These are phyloP conservation scores for Naganishia albida DNA, from an alignment of 1,284 basidiomycete genomes.

Conservation along the genomic window DNA sequence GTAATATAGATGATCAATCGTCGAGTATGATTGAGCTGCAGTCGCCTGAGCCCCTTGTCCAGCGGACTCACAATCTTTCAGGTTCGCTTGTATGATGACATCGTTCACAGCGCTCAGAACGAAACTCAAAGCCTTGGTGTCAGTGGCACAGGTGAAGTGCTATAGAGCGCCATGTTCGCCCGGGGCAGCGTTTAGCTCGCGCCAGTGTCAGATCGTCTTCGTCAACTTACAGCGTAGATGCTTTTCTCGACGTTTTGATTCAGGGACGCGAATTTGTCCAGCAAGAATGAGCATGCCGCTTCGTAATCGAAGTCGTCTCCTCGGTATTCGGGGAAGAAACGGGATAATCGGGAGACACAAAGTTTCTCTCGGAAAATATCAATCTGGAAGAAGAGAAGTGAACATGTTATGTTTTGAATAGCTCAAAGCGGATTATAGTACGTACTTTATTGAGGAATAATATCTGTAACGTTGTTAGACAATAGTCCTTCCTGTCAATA, in stretches of 20 bases:
- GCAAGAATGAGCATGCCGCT: slow-evolving; percentile 77
- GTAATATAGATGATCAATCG: neutral
- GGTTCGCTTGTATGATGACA: slow-evolving; percentile 54
- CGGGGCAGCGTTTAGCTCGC: neutral
- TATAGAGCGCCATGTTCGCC: slow-evolving; percentile 27
- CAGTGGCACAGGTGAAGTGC: slow-evolving; percentile 58
- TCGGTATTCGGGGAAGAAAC: slow-evolving; percentile 80
- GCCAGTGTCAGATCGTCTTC: slow-evolving; percentile 2
- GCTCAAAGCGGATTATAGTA: neutral
- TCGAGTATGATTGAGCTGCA: neutral
- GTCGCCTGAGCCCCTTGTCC: neutral
- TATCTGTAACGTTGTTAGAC: slow-evolving; percentile 57
- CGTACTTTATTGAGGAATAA: slow-evolving; percentile 64
- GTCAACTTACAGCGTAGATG: slow-evolving; percentile 51
- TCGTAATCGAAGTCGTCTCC: slow-evolving; percentile 70
- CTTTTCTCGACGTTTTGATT: slow-evolving; percentile 73
- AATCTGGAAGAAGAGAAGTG: slow-evolving; percentile 91
- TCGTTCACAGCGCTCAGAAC: slow-evolving; percentile 61
- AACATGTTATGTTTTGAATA: slow-evolving; percentile 54
- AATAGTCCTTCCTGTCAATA: slow-evolving; percentile 41
- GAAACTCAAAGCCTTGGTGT: slow-evolving; percentile 59
- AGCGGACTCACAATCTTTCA: slow-evolving; percentile 53
- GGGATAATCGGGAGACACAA: slow-evolving; percentile 76
- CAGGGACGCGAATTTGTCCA: slow-evolving; percentile 80
- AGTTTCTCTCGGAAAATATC: slow-evolving; percentile 95